Evolutionary conservation across 2,329 filamentous ascomycete genomes (phyloP).

Genomic region (Blastomyces percursus): DNA sequence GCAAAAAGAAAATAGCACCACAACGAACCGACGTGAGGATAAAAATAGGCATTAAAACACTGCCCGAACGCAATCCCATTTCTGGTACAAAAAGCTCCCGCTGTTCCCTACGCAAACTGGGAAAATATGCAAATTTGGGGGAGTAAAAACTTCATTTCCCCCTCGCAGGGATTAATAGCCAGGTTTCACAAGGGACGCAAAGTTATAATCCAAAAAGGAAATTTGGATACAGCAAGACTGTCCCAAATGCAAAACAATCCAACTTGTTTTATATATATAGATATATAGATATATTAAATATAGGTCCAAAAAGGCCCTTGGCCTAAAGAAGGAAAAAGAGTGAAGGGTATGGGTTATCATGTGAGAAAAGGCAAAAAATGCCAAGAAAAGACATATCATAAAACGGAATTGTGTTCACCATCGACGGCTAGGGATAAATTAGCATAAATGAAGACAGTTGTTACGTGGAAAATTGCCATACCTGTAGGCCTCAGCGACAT

Average conservation of each 20-base stretch:
- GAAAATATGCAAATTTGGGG: not conserved
- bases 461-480: conserved; percentile 14
- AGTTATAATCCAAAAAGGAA: conserved; percentile 9
- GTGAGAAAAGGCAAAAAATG: conserved; percentile 5
- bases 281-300: conserved; percentile 5
- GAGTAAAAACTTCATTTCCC: not conserved
- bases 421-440: conserved; percentile 24
- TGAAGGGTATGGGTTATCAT: conserved; percentile 14
- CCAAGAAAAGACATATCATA: not conserved
- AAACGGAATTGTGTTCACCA: conserved; percentile 25
- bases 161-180: not conserved
- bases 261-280: not conserved
- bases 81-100: not conserved
- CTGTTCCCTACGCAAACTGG: not conserved
- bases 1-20: not conserved
- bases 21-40: not conserved
- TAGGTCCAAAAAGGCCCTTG: conserved; percentile 5
- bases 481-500: conserved; percentile 32
- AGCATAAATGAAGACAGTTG: conserved; percentile 7
- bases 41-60: not conserved
- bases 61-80: not conserved
- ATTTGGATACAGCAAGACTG: conserved; percentile 6
- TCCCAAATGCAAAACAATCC: not conserved
- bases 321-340: conserved; percentile 1
- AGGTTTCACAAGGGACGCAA: not conserved